phyloP scores from a whole-genome alignment of 192 early-diverging fungal genomes.

The Mortierella claussenii region DNA sequence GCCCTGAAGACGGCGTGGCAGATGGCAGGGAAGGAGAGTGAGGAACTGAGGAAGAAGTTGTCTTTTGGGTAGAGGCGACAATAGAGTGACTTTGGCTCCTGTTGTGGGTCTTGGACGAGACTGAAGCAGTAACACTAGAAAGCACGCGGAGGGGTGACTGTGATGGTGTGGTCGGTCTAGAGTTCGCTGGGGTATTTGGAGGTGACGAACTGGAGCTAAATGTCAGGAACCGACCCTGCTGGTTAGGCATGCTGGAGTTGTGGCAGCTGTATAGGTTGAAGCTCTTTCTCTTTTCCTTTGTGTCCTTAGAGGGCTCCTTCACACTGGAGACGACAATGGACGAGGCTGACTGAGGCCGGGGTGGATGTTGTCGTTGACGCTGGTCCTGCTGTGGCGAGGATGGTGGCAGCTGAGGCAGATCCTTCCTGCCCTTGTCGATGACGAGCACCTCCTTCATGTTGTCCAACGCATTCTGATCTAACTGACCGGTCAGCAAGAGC shows the following conservation, averaged over 20 bases:
- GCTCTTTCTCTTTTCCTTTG: slow-evolving; percentile 23
- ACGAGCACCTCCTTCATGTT: slow-evolving; percentile 46
- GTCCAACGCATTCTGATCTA: slow-evolving; percentile 24
- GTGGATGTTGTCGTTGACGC: background rate
- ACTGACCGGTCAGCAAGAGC: slow-evolving; percentile 34
- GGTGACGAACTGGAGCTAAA: slow-evolving; percentile 32
- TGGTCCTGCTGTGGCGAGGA: slow-evolving; percentile 10
- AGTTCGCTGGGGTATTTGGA: slow-evolving; percentile 30
- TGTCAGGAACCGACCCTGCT: slow-evolving; percentile 12
- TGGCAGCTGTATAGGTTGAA: slow-evolving; percentile 32
- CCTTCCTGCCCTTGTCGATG: slow-evolving; percentile 42
- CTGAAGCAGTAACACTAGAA: slow-evolving; percentile 8
- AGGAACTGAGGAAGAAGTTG: slow-evolving; percentile 2
- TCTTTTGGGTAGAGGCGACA: background rate
- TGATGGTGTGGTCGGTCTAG: slow-evolving; percentile 37
- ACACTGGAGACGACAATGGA: background rate
- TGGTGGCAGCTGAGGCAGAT: slow-evolving; percentile 27
- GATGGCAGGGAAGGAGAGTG: slow-evolving; percentile 25
- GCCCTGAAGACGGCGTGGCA: slow-evolving; percentile 28
- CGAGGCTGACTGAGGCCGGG: slow-evolving; percentile 18
- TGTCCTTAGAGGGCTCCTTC: slow-evolving; percentile 1
- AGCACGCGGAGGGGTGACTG: slow-evolving; percentile 22
- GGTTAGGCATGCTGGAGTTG: slow-evolving; percentile 41
- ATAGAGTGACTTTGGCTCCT: slow-evolving; percentile 8
- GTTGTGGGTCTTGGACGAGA: slow-evolving; percentile 8